These are phyloP conservation scores for Neoarthrinium moseri DNA, from an alignment of 2,329 filamentous ascomycete genomes.

Conservation along the genomic window DNA sequence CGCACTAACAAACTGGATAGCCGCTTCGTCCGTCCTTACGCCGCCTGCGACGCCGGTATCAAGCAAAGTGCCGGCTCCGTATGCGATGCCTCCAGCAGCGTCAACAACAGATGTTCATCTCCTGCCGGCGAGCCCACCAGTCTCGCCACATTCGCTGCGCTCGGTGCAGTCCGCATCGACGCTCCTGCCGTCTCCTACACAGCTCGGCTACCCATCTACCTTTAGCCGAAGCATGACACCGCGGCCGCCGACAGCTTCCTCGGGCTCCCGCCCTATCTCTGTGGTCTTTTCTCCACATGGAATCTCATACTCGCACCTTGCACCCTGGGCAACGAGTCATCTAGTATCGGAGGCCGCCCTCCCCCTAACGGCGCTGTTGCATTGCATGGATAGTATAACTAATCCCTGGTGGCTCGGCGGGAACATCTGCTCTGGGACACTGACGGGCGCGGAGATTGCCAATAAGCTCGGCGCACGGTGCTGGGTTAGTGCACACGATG, in stretches of 20 bases:
- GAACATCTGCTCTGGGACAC: conserved; percentile 54
- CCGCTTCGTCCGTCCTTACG: conserved; percentile 17
- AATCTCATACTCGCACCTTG: conserved; percentile 51
- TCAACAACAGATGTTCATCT: conserved; percentile 20
- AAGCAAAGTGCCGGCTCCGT: conserved; percentile 12
- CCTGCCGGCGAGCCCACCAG: conserved; percentile 34
- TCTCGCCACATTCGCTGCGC: conserved; percentile 32
- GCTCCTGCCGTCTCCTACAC: conserved; percentile 24
- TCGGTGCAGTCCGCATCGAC: conserved; percentile 35
- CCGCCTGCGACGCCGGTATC: conserved; percentile 30
- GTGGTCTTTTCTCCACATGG: conserved; percentile 67
- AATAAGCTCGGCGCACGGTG: conserved; percentile 48
- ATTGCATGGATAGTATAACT: conserved; percentile 59
- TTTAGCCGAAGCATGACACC: neutral
- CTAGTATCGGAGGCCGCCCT: conserved; percentile 56
- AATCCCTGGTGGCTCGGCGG: conserved; percentile 64
- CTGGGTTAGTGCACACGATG: conserved; percentile 64
- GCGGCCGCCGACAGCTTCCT: conserved; percentile 5
- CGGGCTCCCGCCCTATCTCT: conserved; percentile 45
- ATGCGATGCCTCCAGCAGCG: conserved; percentile 1
- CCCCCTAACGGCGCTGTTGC: conserved; percentile 62
- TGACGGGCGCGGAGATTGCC: conserved; percentile 57
- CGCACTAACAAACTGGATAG: conserved; percentile 9
- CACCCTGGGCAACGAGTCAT: conserved; percentile 55
- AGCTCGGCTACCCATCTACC: conserved; percentile 6